These are phyloP conservation scores for Ramalina peruviana DNA, from an alignment of 495 filamentous ascomycete species.

Conservation along the genomic window DNA sequence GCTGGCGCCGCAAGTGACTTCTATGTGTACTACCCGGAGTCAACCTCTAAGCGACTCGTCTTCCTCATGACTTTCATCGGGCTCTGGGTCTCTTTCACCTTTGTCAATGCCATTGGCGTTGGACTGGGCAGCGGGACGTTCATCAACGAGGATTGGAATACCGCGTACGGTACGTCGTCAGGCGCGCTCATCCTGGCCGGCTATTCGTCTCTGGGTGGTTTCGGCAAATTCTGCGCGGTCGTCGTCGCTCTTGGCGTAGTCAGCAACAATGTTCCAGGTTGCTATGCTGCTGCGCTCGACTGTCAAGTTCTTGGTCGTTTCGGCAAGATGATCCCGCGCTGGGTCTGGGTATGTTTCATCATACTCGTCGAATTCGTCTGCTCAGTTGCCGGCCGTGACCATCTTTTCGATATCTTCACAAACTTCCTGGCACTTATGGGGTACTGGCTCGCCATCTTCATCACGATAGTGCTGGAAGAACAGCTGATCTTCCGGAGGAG, in stretches of 20 bases:
- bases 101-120: slow-evolving; percentile 55
- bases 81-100: slow-evolving; percentile 32
- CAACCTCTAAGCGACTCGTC: slow-evolving; percentile 29
- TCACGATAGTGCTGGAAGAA: slow-evolving; percentile 39
- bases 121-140: slow-evolving; percentile 50
- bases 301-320: slow-evolving; percentile 40
- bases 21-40: slow-evolving; percentile 42
- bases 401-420: slow-evolving; percentile 41
- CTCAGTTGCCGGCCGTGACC: slow-evolving; percentile 35
- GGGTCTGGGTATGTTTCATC: slow-evolving; percentile 34
- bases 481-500: slow-evolving; percentile 34
- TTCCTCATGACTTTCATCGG: slow-evolving; percentile 37
- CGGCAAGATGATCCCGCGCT: slow-evolving; percentile 31
- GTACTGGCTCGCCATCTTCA: slow-evolving; percentile 43
- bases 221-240: slow-evolving; percentile 58
- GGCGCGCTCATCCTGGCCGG: slow-evolving; percentile 55
- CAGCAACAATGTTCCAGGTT: slow-evolving; percentile 53
- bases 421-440: slow-evolving; percentile 47
- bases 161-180: slow-evolving; percentile 41
- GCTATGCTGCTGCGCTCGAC: slow-evolving; percentile 50
- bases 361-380: slow-evolving; percentile 42
- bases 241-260: slow-evolving; percentile 55
- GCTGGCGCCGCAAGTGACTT: slow-evolving; percentile 40
- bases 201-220: slow-evolving; percentile 44
- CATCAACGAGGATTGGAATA: slow-evolving; percentile 34